Evolutionary conservation across 208 protist genomes (phyloP).

Genomic region (Herpetomonas samuelpessoai): DNA sequence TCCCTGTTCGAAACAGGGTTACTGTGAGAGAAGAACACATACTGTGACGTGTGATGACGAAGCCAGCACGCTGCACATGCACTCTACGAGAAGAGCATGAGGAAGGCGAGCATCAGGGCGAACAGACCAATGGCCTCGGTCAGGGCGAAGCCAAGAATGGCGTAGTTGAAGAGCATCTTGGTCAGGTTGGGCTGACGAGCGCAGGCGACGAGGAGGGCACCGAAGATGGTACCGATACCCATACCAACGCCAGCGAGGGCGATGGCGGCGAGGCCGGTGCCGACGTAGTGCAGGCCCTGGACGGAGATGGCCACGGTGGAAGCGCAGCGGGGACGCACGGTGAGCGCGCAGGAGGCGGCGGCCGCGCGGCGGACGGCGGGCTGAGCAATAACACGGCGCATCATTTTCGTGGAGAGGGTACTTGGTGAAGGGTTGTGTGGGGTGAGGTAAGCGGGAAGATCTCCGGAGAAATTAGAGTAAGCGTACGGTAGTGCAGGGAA

Average conservation of each 20-base stretch:
- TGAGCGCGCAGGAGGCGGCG: conserved; percentile 31
- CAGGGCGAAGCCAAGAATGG: conserved; percentile 81
- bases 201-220: conserved; percentile 59
- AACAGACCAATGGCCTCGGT: conserved; percentile 81
- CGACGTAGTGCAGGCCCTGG: conserved; percentile 72
- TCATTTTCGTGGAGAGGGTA: conserved; percentile 24
- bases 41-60: background rate
- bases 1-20: background rate
- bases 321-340: conserved; percentile 33
- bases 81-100: conserved; percentile 82
- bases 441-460: background rate
- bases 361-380: conserved; percentile 25
- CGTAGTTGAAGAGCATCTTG: conserved; percentile 80
- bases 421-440: background rate
- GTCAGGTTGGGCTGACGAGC: conserved; percentile 78
- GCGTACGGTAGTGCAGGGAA: background rate
- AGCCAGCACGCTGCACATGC: background rate
- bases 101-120: conserved; percentile 72
- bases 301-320: conserved; percentile 73
- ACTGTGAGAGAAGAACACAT: background rate
- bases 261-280: conserved; percentile 70
- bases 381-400: conserved; percentile 39
- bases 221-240: conserved; percentile 70
- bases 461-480: conserved; percentile 6
- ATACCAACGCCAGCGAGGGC: conserved; percentile 56